These are phyloP conservation scores for Syncephalastrum monosporum DNA, from an alignment of 371 early-diverging fungal species.

Conservation along the genomic window DNA sequence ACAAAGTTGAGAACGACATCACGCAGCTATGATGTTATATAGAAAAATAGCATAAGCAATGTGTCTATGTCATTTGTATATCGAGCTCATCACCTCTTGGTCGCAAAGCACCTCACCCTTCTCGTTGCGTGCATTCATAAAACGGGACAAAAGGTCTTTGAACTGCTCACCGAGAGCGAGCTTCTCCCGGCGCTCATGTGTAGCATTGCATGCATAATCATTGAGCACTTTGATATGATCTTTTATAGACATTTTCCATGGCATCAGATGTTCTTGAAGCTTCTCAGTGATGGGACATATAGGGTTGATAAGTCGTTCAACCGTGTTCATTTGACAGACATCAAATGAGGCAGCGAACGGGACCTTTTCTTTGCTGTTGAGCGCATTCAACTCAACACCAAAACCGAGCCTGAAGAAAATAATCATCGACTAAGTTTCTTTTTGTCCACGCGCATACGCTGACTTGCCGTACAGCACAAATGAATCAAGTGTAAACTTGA, in stretches of 20 bases:
- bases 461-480: slow-evolving; percentile 47
- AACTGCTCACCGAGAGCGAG: slow-evolving; percentile 16
- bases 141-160: slow-evolving; percentile 54
- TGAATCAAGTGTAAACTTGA: slow-evolving; percentile 53
- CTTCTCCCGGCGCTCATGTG: slow-evolving; percentile 31
- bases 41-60: slow-evolving; percentile 4
- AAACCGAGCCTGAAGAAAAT: slow-evolving; percentile 32
- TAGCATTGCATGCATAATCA: slow-evolving; percentile 39
- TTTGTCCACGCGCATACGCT: background rate
- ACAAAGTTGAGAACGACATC: slow-evolving; percentile 52
- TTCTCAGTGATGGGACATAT: slow-evolving; percentile 21
- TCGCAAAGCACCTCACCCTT: slow-evolving; percentile 31
- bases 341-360: slow-evolving; percentile 61
- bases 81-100: slow-evolving; percentile 16
- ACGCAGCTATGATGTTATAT: slow-evolving; percentile 29
- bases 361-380: slow-evolving; percentile 20
- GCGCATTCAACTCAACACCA: slow-evolving; percentile 33
- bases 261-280: slow-evolving; percentile 8
- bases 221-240: slow-evolving; percentile 41
- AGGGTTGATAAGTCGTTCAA: slow-evolving; percentile 40
- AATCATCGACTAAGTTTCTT: too few species aligned
- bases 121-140: slow-evolving; percentile 51
- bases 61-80: too few species aligned
- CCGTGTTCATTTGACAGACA: slow-evolving; percentile 29
- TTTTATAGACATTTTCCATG: slow-evolving; percentile 22